Percentiles rank a stretch among this genome's conserved stretches.
These are phyloP conservation scores for Podaxis sp. DNA, from an alignment of 768 basidiomycete species.

Conservation along the genomic window DNA sequence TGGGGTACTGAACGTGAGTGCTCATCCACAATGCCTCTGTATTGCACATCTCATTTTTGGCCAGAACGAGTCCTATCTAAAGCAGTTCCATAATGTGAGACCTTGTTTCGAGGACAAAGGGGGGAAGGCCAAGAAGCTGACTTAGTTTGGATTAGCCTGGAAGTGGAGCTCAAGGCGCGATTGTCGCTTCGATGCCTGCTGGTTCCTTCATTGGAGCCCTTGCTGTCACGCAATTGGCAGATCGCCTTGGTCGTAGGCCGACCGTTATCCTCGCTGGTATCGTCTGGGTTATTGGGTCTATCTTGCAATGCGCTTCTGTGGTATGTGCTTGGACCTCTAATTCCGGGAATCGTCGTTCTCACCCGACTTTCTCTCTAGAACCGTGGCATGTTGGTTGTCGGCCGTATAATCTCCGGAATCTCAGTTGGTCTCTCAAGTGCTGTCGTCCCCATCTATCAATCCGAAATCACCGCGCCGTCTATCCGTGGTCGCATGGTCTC, in stretches of 20 bases:
- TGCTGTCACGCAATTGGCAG: constrained; percentile 60
- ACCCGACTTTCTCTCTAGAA: constrained; percentile 35
- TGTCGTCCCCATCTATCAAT: constrained; percentile 73
- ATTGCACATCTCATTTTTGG: background rate
- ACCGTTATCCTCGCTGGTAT: constrained; percentile 65
- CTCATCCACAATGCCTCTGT: background rate
- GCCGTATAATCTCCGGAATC: constrained; percentile 65
- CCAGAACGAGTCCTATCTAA: constrained; percentile 39
- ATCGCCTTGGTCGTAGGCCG: constrained; percentile 62
- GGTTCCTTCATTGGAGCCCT: constrained; percentile 70
- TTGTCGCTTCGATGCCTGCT: constrained; percentile 79
- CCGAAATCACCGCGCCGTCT: constrained; percentile 66
- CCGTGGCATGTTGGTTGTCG: constrained; percentile 73
- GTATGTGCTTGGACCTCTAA: constrained; percentile 23
- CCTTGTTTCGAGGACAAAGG: background rate
- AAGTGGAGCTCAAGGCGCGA: constrained; percentile 62
- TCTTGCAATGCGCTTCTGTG: constrained; percentile 64
- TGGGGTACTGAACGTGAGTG: constrained; percentile 54
- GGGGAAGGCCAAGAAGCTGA: background rate
- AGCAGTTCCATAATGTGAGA: constrained; percentile 34
- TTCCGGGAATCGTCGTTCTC: background rate
- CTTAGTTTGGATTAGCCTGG: constrained; percentile 33
- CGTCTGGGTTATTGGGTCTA: constrained; percentile 71
- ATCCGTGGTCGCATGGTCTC: constrained; percentile 78
- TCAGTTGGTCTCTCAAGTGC: constrained; percentile 67